Evolutionary conservation across 768 basidiomycete genomes (phyloP).

Genomic region (Ramaria rubella): DNA sequence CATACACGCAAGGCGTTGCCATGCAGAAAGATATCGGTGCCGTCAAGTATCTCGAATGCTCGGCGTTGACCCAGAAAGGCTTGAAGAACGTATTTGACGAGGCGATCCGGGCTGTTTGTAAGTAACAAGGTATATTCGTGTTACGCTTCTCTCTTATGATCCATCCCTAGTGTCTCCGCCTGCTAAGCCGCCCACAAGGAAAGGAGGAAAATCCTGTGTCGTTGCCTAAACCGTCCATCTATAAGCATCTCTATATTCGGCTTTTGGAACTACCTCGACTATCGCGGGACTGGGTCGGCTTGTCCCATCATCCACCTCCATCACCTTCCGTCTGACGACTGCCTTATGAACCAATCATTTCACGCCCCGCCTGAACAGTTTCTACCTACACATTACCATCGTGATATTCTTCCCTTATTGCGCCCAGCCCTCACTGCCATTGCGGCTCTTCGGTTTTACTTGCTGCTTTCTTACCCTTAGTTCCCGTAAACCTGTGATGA

Average conservation of each 20-base stretch:
- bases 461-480: neutral
- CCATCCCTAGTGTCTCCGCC: constrained; percentile 13
- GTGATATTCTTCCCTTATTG: neutral
- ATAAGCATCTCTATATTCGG: neutral
- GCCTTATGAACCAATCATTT: neutral
- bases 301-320: neutral
- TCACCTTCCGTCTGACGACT: neutral
- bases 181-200: constrained; percentile 6
- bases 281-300: neutral
- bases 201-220: constrained; percentile 45
- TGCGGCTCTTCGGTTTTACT: neutral
- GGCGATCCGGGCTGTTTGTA: constrained; percentile 92
- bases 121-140: constrained; percentile 31
- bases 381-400: neutral
- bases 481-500: neutral
- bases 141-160: neutral
- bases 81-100: constrained; percentile 99
- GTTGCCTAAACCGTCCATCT: constrained; percentile 48
- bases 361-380: constrained; percentile 1
- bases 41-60: constrained; percentile 94
- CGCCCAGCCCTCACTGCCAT: neutral
- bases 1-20: constrained; percentile 82
- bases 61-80: constrained; percentile 95
- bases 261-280: neutral
- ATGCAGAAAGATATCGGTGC: constrained; percentile 94